Evolutionary conservation across 495 filamentous ascomycete genomes (phyloP).

Genomic region (Penicillium pulvis): DNA sequence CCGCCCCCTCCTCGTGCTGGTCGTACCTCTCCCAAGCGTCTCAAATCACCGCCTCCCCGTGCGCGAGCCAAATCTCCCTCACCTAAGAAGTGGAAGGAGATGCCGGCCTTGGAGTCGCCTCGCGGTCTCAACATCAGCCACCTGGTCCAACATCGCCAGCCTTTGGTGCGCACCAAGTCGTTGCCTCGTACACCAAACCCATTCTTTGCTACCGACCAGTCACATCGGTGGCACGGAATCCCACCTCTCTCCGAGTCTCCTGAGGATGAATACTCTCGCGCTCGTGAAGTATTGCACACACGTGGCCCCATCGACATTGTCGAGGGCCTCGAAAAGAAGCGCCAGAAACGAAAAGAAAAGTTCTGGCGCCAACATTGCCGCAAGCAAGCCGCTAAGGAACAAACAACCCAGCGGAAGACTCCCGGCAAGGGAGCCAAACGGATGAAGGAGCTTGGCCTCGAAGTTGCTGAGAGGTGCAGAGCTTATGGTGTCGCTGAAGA

Average conservation of each 20-base stretch:
- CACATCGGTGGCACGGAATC: conserved; percentile 41
- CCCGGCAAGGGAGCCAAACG: conserved; percentile 88
- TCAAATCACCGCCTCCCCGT: conserved; percentile 52
- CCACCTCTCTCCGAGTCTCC: conserved; percentile 33
- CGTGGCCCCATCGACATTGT: conserved; percentile 95
- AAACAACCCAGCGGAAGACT: conserved; percentile 56
- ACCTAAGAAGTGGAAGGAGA: conserved; percentile 36
- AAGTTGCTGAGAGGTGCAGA: conserved; percentile 75
- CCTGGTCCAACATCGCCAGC: conserved; percentile 59
- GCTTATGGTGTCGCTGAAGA: conserved; percentile 60
- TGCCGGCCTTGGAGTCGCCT: conserved; percentile 24
- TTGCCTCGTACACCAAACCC: conserved; percentile 72
- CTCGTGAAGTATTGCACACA: conserved; percentile 52
- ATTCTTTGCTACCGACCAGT: conserved; percentile 54
- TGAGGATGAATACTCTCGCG: conserved; percentile 41
- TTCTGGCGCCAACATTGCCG: conserved; percentile 81
- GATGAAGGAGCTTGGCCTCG: conserved; percentile 90
- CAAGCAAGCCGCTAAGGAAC: conserved; percentile 60
- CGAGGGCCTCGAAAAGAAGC: conserved; percentile 91
- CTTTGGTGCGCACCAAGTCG: conserved; percentile 73
- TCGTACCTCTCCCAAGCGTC: conserved; percentile 67
- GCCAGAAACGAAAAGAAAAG: conserved; percentile 87
- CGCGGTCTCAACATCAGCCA: conserved; percentile 56
- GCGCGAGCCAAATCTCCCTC: conserved; percentile 32
- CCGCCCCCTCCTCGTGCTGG: conserved; percentile 68